phyloP scores from a whole-genome alignment of 2,329 filamentous ascomycete species.

The Epicoccum sorghinum region DNA sequence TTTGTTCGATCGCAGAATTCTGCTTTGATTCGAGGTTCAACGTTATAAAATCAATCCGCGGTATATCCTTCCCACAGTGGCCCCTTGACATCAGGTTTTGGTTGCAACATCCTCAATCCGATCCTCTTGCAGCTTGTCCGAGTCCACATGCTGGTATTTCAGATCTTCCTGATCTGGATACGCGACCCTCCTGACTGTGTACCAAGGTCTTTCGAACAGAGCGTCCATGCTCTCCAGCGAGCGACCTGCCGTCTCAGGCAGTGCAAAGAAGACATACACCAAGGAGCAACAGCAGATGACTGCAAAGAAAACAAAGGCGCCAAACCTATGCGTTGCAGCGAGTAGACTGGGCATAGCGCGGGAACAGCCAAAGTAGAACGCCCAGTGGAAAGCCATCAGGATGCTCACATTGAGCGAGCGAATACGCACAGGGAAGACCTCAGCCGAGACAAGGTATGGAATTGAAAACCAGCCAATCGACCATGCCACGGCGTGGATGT shows the following conservation, averaged over 20 bases:
- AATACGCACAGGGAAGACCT: neutral
- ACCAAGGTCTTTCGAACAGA: neutral
- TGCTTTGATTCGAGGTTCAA: no score
- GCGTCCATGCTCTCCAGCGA: neutral
- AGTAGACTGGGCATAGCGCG: neutral
- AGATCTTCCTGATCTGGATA: neutral
- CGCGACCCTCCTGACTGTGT: neutral
- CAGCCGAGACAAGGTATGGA: neutral
- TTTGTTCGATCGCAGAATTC: no score
- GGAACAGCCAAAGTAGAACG: neutral
- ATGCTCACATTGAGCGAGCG: neutral
- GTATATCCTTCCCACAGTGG: no score
- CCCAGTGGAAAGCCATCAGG: neutral
- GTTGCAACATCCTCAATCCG: no score
- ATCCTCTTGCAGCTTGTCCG: neutral
- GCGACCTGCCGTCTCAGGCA: neutral
- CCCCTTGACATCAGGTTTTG: no score
- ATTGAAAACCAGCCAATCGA: neutral
- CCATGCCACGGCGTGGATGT: neutral
- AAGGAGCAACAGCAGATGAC: neutral
- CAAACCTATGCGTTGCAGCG: neutral
- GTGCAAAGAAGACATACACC: neutral
- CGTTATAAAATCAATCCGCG: no score
- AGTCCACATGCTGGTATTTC: neutral
- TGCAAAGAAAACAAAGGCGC: neutral